These are phyloP conservation scores for Globisporangium okanoganense DNA, from an alignment of 352 stramenopile species.

Conservation along the genomic window DNA sequence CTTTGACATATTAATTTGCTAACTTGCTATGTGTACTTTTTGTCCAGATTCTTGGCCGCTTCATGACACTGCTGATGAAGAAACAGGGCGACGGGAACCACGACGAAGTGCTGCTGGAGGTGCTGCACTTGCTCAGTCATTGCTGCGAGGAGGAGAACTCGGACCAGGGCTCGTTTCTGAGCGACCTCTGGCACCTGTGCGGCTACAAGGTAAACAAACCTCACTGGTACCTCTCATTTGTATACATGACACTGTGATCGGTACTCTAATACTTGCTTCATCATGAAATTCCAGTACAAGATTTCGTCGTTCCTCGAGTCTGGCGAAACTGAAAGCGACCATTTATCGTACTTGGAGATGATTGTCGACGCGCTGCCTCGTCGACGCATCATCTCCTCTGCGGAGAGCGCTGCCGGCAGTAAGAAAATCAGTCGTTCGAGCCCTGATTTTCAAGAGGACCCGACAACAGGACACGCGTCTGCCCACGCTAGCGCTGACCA, in stretches of 20 bases:
- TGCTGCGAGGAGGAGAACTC: constrained; percentile 38
- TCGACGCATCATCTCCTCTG: constrained; percentile 23
- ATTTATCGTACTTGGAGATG: constrained; percentile 69
- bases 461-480: constrained; percentile 6
- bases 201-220: constrained; percentile 35
- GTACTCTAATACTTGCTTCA: neutral
- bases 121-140: constrained; percentile 61
- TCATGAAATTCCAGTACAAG: constrained; percentile 30
- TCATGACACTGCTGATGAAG: constrained; percentile 38
- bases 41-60: constrained; percentile 18
- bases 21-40: neutral
- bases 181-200: constrained; percentile 65
- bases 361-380: constrained; percentile 59
- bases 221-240: neutral
- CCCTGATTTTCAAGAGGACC: neutral
- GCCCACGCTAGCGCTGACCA: neutral
- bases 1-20: neutral
- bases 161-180: constrained; percentile 68
- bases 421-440: too few species aligned
- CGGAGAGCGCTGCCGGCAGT: neutral
- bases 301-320: constrained; percentile 46
- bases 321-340: constrained; percentile 49
- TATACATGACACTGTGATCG: neutral
- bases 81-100: constrained; percentile 17
- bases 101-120: constrained; percentile 48